These are phyloP conservation scores for Fusarium sp. DNA, from an alignment of 2,329 filamentous ascomycete species.

Conservation along the genomic window DNA sequence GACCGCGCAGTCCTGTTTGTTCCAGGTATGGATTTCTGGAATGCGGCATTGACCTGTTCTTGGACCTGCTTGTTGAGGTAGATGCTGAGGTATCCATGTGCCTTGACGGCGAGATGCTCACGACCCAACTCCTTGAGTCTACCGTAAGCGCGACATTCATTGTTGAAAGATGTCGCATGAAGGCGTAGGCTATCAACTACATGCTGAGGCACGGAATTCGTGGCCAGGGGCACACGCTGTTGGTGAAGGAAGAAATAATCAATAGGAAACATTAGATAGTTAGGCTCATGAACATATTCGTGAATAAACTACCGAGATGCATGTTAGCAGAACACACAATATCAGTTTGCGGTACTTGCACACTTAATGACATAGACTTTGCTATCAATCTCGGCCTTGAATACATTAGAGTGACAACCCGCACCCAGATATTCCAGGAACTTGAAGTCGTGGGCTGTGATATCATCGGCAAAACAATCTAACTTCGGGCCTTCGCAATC, in stretches of 20 bases:
- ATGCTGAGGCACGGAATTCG: not conserved
- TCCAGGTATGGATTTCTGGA: not conserved
- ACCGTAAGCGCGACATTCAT: constrained; percentile 30
- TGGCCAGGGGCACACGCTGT: not conserved
- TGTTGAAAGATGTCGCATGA: constrained; percentile 16
- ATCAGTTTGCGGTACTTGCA: not conserved
- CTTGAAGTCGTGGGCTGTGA: constrained; percentile 4
- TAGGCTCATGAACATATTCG: fast-evolving
- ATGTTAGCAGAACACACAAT: not conserved
- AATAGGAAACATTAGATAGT: not conserved
- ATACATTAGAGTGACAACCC: not conserved
- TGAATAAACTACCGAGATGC: not conserved
- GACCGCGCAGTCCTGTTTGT: fast-evolving
- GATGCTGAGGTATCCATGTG: constrained; percentile 16
- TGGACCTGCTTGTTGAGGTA: not conserved
- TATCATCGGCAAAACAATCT: constrained; percentile 13
- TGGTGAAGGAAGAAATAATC: not conserved
- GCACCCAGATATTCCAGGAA: fast-evolving
- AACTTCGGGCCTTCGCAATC: constrained; percentile 27
- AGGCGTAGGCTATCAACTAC: not conserved
- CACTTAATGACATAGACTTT: constrained; percentile 11
- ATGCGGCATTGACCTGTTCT: not conserved
- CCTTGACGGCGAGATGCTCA: constrained; percentile 15
- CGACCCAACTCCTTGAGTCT: constrained; percentile 22
- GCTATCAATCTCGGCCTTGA: constrained; percentile 15